These are phyloP conservation scores for Clitocybe nebularis DNA, from an alignment of 1,284 basidiomycete species.

Conservation along the genomic window DNA sequence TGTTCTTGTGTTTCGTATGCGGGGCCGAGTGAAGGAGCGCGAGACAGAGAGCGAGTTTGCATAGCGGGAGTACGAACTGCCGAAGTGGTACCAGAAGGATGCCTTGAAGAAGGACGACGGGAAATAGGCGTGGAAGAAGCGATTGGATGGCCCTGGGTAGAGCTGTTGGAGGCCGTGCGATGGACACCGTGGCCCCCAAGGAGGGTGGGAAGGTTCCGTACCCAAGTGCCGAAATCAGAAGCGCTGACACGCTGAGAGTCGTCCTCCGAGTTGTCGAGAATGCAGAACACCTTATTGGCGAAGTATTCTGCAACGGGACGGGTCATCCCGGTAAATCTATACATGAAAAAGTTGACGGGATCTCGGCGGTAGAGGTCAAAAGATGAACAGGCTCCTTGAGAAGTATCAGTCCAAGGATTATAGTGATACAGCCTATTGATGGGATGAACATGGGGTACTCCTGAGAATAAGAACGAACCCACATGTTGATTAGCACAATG, in stretches of 20 bases:
- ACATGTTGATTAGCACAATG: conserved; percentile 98
- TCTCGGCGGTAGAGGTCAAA: conserved; percentile 82
- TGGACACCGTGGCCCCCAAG: conserved; percentile 47
- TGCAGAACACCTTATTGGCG: conserved; percentile 82
- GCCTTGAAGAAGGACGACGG: conserved; percentile 63
- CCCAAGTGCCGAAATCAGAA: conserved; percentile 84
- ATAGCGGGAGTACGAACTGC: conserved; percentile 46
- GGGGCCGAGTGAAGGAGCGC: conserved; percentile 56
- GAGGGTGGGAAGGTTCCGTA: conserved; percentile 73
- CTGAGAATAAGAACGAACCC: conserved; percentile 24
- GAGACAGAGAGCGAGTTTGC: conserved; percentile 52
- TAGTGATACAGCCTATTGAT: conserved; percentile 85
- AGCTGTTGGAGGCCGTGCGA: conserved; percentile 54
- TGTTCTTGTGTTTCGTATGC: conserved; percentile 46
- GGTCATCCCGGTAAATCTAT: conserved; percentile 92
- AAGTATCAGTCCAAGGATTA: conserved; percentile 97
- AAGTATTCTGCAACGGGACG: conserved; percentile 83
- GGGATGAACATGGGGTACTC: conserved; percentile 13
- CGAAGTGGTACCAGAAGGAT: conserved; percentile 39
- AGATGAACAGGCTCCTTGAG: conserved; percentile 70
- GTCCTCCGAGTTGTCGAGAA: conserved; percentile 60
- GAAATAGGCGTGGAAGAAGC: conserved; percentile 60
- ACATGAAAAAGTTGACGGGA: conserved; percentile 83
- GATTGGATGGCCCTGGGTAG: conserved; percentile 57
- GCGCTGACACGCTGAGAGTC: conserved; percentile 69